Percentiles rank a stretch among this genome's conserved stretches.
Conservation (phyloP, 768 basidiomycete genomes). For the Gautieria morchelliformis region DNA sequence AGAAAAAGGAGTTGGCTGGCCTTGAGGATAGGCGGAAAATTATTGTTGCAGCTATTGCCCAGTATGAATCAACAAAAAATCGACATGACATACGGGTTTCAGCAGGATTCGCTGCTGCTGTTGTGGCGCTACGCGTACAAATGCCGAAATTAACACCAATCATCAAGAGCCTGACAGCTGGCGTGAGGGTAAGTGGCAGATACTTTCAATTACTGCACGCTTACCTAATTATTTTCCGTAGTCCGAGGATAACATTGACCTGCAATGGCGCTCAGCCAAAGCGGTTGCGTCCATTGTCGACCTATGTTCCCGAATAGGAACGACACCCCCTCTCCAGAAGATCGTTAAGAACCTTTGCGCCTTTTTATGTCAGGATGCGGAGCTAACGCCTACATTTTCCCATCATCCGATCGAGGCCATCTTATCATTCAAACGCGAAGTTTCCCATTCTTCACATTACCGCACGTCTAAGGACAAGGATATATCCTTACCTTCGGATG, state of each 20-base stretch:
- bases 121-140: conserved; percentile 75
- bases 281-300: conserved; percentile 84
- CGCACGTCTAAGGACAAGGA: conserved; percentile 11
- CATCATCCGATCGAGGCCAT: conserved; percentile 51
- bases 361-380: conserved; percentile 87
- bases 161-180: conserved; percentile 95
- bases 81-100: conserved; percentile 82
- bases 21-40: conserved; percentile 70
- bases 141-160: conserved; percentile 94
- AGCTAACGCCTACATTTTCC: conserved; percentile 84
- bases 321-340: conserved; percentile 83
- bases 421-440: conserved; percentile 50
- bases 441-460: conserved; percentile 13
- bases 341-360: conserved; percentile 96
- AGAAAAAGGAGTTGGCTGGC: conserved; percentile 63
- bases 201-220: background rate
- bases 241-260: conserved; percentile 82
- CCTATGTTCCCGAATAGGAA: conserved; percentile 59
- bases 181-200: conserved; percentile 67
- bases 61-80: conserved; percentile 72
- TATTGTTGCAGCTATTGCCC: conserved; percentile 61
- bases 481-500: conserved; percentile 33
- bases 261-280: conserved; percentile 80
- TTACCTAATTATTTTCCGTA: conserved; percentile 17
- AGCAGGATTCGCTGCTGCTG: conserved; percentile 84